Conservation (phyloP, 1,284 basidiomycete genomes). For the Baeospora myosura region DNA sequence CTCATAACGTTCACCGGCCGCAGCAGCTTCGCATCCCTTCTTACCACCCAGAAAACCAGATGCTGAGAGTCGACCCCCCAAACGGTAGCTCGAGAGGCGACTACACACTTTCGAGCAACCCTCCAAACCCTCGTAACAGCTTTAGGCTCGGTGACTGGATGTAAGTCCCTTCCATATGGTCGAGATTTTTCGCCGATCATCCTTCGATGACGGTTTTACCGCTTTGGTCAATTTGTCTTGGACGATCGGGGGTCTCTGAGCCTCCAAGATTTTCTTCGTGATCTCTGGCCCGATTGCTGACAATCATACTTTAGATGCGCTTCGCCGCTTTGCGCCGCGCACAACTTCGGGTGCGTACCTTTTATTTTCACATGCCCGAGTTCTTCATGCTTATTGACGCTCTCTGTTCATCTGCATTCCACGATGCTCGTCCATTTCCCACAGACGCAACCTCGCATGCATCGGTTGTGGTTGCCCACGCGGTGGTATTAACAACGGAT, state of each 20-base stretch:
- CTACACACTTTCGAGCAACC: constrained; percentile 62
- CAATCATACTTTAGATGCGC: constrained; percentile 40
- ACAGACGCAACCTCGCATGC: constrained; percentile 66
- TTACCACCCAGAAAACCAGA: constrained; percentile 26
- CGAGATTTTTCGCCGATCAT: constrained; percentile 6
- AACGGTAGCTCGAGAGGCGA: constrained; percentile 23
- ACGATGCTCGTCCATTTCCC: constrained; percentile 36
- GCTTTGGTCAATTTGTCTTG: constrained; percentile 17
- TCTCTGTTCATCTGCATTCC: constrained; percentile 12
- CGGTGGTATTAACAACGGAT: constrained; percentile 29
- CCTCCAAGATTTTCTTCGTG: no score
- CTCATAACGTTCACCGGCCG: not conserved
- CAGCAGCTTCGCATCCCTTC: constrained; percentile 26
- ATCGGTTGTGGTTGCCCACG: constrained; percentile 67
- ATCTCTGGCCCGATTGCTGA: not conserved
- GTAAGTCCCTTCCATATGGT: constrained; percentile 36
- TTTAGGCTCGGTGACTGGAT: constrained; percentile 77
- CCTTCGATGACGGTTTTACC: constrained; percentile 5
- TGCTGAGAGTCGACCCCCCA: no score
- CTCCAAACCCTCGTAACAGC: constrained; percentile 64
- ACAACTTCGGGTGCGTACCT: constrained; percentile 66
- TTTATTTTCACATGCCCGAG: constrained; percentile 9
- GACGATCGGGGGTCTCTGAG: constrained; percentile 8
- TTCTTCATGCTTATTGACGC: constrained; percentile 5
- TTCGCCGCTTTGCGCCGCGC: constrained; percentile 53